Conservation (phyloP, 2,329 filamentous ascomycete species). For the Colletotrichum gloeosporioides region DNA sequence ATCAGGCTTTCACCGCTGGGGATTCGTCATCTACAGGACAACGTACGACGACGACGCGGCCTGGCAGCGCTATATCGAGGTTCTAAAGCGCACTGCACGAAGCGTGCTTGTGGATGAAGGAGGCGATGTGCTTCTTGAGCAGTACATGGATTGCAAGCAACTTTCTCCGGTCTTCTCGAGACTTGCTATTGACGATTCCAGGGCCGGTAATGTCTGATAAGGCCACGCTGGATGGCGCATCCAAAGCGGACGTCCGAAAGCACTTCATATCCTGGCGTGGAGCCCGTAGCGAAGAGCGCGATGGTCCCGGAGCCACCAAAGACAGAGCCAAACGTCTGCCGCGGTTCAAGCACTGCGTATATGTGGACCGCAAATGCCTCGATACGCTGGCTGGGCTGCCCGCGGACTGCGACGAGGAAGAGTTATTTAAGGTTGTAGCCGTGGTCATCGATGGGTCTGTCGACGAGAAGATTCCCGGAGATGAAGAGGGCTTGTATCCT, state of each 20-base stretch:
- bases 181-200: neutral
- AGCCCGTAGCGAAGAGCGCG: neutral
- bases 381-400: neutral
- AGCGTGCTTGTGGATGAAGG: neutral
- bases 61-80: neutral
- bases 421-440: neutral
- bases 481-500: neutral
- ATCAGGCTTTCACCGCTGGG: constrained; percentile 13
- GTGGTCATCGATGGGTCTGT: neutral
- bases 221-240: constrained; percentile 2
- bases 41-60: constrained; percentile 16
- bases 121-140: neutral
- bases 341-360: neutral
- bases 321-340: neutral
- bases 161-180: neutral
- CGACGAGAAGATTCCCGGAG: neutral
- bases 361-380: neutral
- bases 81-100: neutral
- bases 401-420: too few species aligned
- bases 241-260: neutral
- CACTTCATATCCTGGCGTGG: neutral
- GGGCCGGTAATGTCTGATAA: neutral
- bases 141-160: neutral
- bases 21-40: constrained; percentile 21
- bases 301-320: neutral